phyloP scores from a whole-genome alignment of 192 early-diverging fungal species.

The Physocladia obscura region DNA sequence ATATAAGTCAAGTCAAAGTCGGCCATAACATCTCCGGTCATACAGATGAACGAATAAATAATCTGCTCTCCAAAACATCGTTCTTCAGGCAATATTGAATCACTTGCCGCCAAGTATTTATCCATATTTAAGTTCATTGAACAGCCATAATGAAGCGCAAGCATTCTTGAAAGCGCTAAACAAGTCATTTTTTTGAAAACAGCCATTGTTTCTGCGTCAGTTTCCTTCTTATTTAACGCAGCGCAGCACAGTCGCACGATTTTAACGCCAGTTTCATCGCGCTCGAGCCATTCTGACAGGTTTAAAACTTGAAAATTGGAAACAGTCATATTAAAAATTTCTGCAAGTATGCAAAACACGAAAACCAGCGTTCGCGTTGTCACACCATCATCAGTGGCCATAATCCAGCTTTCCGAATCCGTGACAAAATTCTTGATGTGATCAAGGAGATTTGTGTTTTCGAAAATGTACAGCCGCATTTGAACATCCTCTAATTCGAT shows the following conservation, averaged over 20 bases:
- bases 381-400: neutral
- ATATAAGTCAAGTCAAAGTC: slow-evolving; percentile 18
- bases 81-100: too few species aligned
- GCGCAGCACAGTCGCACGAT: neutral
- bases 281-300: neutral
- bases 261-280: neutral
- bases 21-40: neutral
- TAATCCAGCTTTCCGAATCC: neutral
- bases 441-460: slow-evolving; percentile 11
- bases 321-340: neutral
- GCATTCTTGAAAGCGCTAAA: slow-evolving; percentile 17
- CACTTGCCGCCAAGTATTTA: slow-evolving; percentile 3
- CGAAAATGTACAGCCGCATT: neutral
- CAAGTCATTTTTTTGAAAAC: slow-evolving; percentile 4
- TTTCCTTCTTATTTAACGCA: neutral
- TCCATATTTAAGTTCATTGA: slow-evolving; percentile 25
- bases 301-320: neutral
- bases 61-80: slow-evolving; percentile 10
- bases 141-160: slow-evolving; percentile 32
- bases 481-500: neutral
- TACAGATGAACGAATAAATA: slow-evolving; percentile 6
- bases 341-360: neutral
- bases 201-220: neutral
- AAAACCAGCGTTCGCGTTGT: neutral
- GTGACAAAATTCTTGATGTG: neutral